A percentile compares a stretch with the other conserved stretches of the same genome.
phyloP scores from a whole-genome alignment of 768 basidiomycete species.

The Kwoniella dendrophila region DNA sequence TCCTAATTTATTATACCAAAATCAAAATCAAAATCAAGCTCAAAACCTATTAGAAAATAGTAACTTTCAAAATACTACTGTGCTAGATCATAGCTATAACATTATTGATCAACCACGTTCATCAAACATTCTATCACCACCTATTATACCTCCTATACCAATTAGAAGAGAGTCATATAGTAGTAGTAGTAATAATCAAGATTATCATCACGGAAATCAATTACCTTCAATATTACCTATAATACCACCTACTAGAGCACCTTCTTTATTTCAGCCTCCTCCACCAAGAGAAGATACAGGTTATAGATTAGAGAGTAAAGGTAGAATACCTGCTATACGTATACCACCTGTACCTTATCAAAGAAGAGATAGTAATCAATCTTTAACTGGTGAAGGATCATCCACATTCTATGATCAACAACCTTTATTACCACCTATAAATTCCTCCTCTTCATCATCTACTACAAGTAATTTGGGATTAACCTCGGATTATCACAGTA shows the following conservation, averaged over 20 bases:
- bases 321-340: conserved; percentile 22
- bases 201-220: not conserved
- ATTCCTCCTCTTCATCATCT: conserved; percentile 1
- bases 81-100: too few species aligned
- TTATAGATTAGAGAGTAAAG: conserved; percentile 19
- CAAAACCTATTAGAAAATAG: conserved; percentile 16
- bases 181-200: too few species aligned
- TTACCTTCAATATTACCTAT: conserved; percentile 3
- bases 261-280: conserved; percentile 22
- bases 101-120: not conserved
- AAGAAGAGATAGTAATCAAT: conserved; percentile 4
- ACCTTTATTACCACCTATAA: conserved; percentile 12
- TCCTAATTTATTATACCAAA: conserved; percentile 15
- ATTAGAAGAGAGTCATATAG: too few species aligned
- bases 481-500: not conserved
- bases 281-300: conserved; percentile 21
- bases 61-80: not conserved
- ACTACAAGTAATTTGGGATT: conserved; percentile 1
- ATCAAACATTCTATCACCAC: not conserved
- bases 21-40: conserved; percentile 7
- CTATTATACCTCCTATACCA: not conserved
- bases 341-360: conserved; percentile 21
- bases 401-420: conserved; percentile 18
- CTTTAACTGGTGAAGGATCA: conserved; percentile 7
- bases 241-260: conserved; percentile 11